Conservation (phyloP, 257 asterid species). For the Orobanche coerulescens region DNA sequence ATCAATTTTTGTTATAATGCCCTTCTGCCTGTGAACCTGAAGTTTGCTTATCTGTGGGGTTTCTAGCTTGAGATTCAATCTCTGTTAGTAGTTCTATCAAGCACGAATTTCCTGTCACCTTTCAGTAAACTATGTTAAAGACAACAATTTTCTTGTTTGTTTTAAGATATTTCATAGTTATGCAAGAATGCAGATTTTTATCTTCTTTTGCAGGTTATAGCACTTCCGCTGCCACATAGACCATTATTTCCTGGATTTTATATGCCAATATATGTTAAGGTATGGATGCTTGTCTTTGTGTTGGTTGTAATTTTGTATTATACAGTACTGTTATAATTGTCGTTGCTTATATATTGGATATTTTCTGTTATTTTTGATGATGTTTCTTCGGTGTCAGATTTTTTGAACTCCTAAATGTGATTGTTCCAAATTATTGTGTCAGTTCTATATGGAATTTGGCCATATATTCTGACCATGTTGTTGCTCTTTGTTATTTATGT, state of each 20-base stretch:
- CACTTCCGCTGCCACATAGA: slow-evolving; percentile 27
- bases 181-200: neutral
- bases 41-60: neutral
- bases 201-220: slow-evolving; percentile 28
- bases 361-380: neutral
- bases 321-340: neutral
- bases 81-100: neutral
- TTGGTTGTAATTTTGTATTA: neutral
- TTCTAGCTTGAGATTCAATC: neutral
- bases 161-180: neutral
- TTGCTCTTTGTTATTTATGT: slow-evolving; percentile 16
- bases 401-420: neutral
- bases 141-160: neutral
- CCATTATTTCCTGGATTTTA: slow-evolving; percentile 84
- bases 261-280: slow-evolving; percentile 95
- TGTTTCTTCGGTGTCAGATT: slow-evolving; percentile 2
- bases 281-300: slow-evolving; percentile 28
- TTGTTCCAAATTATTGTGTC: neutral
- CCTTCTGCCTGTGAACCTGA: neutral
- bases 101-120: neutral
- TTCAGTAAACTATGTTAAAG: slow-evolving; percentile 2
- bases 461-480: neutral
- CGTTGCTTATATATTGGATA: neutral
- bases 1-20: neutral
- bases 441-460: neutral